phyloP scores from a whole-genome alignment of 1,139 yeast species.

The Debaryomycetaceae sp. region DNA sequence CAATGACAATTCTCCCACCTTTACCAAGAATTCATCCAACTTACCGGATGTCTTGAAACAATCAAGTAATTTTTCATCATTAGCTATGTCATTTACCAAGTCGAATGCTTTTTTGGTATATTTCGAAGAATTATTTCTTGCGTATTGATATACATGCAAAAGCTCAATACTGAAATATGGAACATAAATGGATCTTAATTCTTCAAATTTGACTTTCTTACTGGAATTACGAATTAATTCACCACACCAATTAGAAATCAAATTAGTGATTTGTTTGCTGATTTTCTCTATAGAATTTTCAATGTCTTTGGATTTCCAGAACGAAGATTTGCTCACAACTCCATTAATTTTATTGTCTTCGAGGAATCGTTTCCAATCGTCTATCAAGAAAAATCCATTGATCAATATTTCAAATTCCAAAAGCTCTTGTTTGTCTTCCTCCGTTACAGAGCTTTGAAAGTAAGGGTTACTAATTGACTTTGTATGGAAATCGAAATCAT shows the following conservation, averaged over 20 bases:
- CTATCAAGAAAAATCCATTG: slow-evolving; percentile 35
- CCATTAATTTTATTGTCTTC: slow-evolving; percentile 18
- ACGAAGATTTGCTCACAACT: slow-evolving; percentile 8
- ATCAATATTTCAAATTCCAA: slow-evolving; percentile 49
- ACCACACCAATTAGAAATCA: slow-evolving; percentile 35
- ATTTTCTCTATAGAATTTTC: slow-evolving; percentile 39
- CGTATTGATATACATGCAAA: slow-evolving; percentile 49
- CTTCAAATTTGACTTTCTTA: slow-evolving; percentile 40
- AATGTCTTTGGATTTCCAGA: slow-evolving; percentile 31
- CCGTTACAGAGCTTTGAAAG: slow-evolving; percentile 25
- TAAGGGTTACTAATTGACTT: slow-evolving; percentile 18
- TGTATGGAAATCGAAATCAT: slow-evolving; percentile 40
- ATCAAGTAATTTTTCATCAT: slow-evolving; percentile 34
- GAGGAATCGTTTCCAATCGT: slow-evolving; percentile 38
- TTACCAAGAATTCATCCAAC: slow-evolving; percentile 56
- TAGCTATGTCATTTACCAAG: slow-evolving; percentile 51
- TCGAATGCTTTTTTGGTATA: slow-evolving; percentile 53
- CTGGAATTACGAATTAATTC: slow-evolving; percentile 26
- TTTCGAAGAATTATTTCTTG: slow-evolving; percentile 36
- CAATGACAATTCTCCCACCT: slow-evolving; percentile 56
- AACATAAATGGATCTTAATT: slow-evolving; percentile 64
- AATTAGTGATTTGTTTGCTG: slow-evolving; percentile 21
- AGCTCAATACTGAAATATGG: slow-evolving; percentile 69
- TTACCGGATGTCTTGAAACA: slow-evolving; percentile 63
- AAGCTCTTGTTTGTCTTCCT: slow-evolving; percentile 48